Conservation (phyloP, 169 alveolate genomes). For the Ichthyophthirius multifiliis region DNA sequence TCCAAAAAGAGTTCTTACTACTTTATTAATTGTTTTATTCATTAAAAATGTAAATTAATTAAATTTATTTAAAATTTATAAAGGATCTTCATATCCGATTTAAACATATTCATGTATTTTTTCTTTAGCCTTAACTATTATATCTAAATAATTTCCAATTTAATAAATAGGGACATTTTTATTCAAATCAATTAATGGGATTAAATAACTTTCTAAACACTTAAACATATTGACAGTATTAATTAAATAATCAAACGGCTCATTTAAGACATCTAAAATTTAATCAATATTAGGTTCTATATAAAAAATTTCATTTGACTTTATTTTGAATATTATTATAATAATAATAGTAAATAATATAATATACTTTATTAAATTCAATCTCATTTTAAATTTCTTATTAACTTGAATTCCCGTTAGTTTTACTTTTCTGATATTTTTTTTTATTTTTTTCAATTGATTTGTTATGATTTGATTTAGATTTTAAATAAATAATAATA, state of each 20-base stretch:
- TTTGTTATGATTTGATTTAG: conserved; percentile 15
- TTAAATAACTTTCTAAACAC: conserved; percentile 55
- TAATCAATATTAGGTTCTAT: conserved; percentile 5
- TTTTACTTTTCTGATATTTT: background rate
- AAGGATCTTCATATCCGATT: conserved; percentile 48
- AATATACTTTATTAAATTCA: background rate
- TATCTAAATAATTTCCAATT: background rate
- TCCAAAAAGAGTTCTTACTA: conserved; percentile 41
- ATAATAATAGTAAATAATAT: background rate
- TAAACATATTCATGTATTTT: conserved; percentile 24
- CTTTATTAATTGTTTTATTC: conserved; percentile 32
- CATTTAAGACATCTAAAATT: background rate
- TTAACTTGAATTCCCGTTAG: background rate
- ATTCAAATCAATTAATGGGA: conserved; percentile 56
- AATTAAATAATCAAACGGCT: conserved; percentile 37
- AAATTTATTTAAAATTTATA: conserved; percentile 42
- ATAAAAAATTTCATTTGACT: background rate
- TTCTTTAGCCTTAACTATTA: conserved; percentile 41
- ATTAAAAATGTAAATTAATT: conserved; percentile 45
- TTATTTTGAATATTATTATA: background rate
- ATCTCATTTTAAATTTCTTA: conserved; percentile 15
- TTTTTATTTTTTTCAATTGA: background rate
- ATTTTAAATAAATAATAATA: conserved; percentile 2
- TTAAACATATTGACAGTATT: conserved; percentile 44
- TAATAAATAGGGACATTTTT: background rate